Evolutionary conservation across 176 grass and related monocot genomes (phyloP), one percentile per base, ranked within the genome.

Genomic region (Areca catechu): DNA sequence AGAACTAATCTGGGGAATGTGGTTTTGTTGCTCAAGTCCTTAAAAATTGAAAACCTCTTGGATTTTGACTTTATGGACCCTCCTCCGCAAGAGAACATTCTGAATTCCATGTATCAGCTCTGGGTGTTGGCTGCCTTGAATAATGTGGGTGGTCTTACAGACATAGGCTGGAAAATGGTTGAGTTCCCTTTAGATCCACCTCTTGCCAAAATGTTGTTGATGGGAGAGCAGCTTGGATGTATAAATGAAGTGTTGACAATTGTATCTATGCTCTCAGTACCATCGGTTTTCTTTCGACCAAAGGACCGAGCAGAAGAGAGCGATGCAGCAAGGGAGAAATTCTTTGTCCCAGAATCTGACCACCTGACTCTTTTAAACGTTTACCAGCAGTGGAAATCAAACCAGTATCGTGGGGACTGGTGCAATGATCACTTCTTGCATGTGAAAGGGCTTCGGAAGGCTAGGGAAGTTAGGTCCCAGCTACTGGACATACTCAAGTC

Each of bases 21-120:
- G 49, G 92, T 97, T 54, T 80, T 97, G 51, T 69, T 97, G 66
- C 74, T 97, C 43, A 97, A 97, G 77, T 91, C 87, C 9, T 84
- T 97, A 21, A 91, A 80, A 72, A 84, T 97, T 12, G 87, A 97
- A 68, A 97, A 91, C 48, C 76, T 97, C 65, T 74, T 97, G 24
- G 93, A 97, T 74, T 97, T 97, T 54, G 87, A 97, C 66, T 97
- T 97, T 56, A 97, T 97, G 93, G 93, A 97, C 80, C 91, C 91
- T 50, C 86, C 91, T 3, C 90, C 90, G 15, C 90, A 95, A 57
- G 90, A 95, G 74, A 97, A 97, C 55, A 97, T 97, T 63, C 86
- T 91, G 20, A 97, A 97, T 66, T 97, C 93, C 29, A 97, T 97
- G 93, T 97, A 97, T 62, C 93, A 97, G 72, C 83, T 92, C 16